Percentiles rank a stretch among this genome's conserved stretches.
phyloP scores from a whole-genome alignment of 1,139 yeast genomes.

The Diutina neorugosa region DNA sequence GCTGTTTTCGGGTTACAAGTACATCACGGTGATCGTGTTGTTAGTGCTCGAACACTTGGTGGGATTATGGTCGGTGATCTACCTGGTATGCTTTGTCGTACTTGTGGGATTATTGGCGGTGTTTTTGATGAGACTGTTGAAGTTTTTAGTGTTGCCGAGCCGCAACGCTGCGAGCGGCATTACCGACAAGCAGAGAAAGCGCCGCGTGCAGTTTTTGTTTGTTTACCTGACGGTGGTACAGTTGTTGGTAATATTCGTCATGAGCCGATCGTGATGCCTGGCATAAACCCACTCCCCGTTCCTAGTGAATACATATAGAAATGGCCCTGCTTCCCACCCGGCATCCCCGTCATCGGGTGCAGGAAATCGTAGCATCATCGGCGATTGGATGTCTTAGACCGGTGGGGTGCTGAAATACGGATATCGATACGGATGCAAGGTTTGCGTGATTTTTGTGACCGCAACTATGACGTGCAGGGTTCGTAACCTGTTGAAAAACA shows the following conservation, averaged over 20 bases:
- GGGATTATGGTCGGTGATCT: slow-evolving; percentile 22
- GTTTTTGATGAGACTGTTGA: slow-evolving; percentile 72
- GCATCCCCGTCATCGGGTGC: too few relatives aligned
- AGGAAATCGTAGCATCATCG: too few relatives aligned
- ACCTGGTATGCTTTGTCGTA: slow-evolving; percentile 31
- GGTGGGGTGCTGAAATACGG: background rate
- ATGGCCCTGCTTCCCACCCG: background rate
- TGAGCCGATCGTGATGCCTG: slow-evolving; percentile 5
- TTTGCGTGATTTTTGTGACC: background rate
- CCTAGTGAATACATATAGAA: background rate
- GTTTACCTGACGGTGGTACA: slow-evolving; percentile 79
- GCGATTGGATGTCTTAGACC: background rate
- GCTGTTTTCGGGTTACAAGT: slow-evolving; percentile 90
- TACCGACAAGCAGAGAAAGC: slow-evolving; percentile 60
- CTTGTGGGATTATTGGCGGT: slow-evolving; percentile 45
- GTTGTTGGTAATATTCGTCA: slow-evolving; percentile 30
- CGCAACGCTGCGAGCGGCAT: slow-evolving; percentile 37
- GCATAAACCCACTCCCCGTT: background rate
- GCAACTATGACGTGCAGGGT: background rate
- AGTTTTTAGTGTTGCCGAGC: slow-evolving; percentile 57
- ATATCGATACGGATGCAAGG: background rate
- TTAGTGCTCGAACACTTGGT: slow-evolving; percentile 35
- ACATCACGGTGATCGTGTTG: slow-evolving; percentile 59
- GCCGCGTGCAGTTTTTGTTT: slow-evolving; percentile 78
- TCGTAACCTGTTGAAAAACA: background rate